These are phyloP conservation scores for Talaromyces sp. DNA, from an alignment of 2,329 filamentous ascomycete species.

Conservation along the genomic window DNA sequence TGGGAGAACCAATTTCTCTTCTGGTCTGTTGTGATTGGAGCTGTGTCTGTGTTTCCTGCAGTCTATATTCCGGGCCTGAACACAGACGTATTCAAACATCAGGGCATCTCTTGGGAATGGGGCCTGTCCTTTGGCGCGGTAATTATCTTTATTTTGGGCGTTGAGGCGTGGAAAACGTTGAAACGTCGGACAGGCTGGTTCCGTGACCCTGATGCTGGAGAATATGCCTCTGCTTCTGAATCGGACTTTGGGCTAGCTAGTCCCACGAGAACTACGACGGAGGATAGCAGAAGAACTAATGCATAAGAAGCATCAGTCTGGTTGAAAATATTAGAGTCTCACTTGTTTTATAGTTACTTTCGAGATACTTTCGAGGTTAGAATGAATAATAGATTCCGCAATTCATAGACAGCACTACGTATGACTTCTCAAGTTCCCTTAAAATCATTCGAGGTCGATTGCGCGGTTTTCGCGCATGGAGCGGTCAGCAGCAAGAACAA, in stretches of 20 bases:
- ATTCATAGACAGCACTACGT: too few relatives aligned
- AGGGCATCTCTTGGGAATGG: slow-evolving; percentile 65
- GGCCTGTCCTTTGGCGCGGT: slow-evolving; percentile 59
- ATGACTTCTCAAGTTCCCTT: too few relatives aligned
- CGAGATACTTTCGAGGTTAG: too few relatives aligned
- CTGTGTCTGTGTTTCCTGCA: slow-evolving; percentile 54
- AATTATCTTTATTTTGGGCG: slow-evolving; percentile 57
- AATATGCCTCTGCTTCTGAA: not conserved
- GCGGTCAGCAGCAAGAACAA: slow-evolving; percentile 18
- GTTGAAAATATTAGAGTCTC: too few relatives aligned
- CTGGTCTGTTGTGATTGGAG: slow-evolving; percentile 57
- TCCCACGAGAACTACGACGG: slow-evolving; percentile 9
- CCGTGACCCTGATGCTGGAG: slow-evolving; percentile 3
- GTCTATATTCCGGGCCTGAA: slow-evolving; percentile 67
- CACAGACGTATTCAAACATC: slow-evolving; percentile 60
- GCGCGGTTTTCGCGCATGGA: slow-evolving; percentile 18
- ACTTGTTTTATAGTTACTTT: not conserved
- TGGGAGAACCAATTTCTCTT: slow-evolving; percentile 71
- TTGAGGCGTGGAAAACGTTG: slow-evolving; percentile 62
- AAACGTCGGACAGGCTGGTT: slow-evolving; percentile 53
- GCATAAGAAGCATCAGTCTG: not conserved
- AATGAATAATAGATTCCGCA: not conserved
- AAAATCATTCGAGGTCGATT: slow-evolving; percentile 14
- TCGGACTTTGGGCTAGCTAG: slow-evolving; percentile 14
- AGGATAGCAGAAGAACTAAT: slow-evolving; percentile 5